These are phyloP conservation scores for Malbranchea cinnamomea DNA, from an alignment of 2,329 filamentous ascomycete genomes.

Conservation along the genomic window DNA sequence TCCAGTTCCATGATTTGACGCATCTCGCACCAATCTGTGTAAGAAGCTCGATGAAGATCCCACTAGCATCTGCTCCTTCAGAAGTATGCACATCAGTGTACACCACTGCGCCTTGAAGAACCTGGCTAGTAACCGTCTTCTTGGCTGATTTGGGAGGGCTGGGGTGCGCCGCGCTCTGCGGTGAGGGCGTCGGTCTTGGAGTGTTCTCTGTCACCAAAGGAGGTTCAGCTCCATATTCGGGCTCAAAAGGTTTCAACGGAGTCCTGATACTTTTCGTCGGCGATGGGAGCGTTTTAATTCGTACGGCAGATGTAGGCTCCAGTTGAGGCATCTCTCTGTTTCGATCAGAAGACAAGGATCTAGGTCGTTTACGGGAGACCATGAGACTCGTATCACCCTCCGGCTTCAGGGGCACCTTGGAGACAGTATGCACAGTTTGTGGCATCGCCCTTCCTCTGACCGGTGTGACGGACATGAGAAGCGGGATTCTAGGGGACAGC, in stretches of 20 bases:
- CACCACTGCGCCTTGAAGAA: conserved; percentile 58
- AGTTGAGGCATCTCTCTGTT: too few species aligned
- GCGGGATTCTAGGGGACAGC: too few species aligned
- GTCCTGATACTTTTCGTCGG: conserved; percentile 12
- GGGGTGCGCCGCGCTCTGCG: too few species aligned
- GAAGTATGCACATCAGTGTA: conserved; percentile 74
- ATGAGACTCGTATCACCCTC: conserved; percentile 38
- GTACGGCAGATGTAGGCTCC: too few species aligned
- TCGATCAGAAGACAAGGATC: conserved; percentile 36
- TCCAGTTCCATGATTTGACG: conserved; percentile 63
- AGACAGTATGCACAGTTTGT: conserved; percentile 53
- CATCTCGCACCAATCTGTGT: conserved; percentile 69
- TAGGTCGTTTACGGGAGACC: conserved; percentile 32
- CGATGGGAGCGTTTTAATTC: conserved; percentile 13
- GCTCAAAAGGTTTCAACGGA: conserved; percentile 6
- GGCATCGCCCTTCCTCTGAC: conserved; percentile 32
- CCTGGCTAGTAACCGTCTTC: conserved; percentile 13
- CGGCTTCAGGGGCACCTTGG: conserved; percentile 60
- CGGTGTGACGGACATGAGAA: conserved; percentile 39
- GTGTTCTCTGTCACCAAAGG: not conserved
- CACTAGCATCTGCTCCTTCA: conserved; percentile 65
- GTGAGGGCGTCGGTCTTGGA: too few species aligned
- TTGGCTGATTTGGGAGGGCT: conserved; percentile 18
- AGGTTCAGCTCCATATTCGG: too few species aligned
- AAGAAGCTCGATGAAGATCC: conserved; percentile 67